These are phyloP conservation scores for Phalaenopsis aphrodite DNA, from an alignment of 106 monocot genomes.

Conservation along the genomic window DNA sequence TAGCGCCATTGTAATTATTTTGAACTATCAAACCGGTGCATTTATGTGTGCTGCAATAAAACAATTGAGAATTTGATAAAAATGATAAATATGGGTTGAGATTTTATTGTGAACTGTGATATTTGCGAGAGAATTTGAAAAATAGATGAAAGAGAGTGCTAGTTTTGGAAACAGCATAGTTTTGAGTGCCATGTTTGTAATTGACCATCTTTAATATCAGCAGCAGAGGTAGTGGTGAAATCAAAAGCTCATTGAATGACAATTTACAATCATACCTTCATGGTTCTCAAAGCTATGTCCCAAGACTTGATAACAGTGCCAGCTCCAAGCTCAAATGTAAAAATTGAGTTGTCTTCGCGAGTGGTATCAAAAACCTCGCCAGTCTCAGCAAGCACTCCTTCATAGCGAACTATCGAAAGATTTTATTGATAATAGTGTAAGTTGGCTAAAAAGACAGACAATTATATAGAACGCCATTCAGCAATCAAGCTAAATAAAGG, in stretches of 20 bases:
- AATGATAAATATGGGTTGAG: too few relatives aligned
- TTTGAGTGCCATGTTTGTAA: too few relatives aligned
- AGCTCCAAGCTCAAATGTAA: slow-evolving; percentile 81
- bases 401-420: slow-evolving; percentile 72
- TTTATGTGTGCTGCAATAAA: too few relatives aligned
- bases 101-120: too few relatives aligned
- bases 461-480: background rate
- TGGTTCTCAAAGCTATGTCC: slow-evolving; percentile 90
- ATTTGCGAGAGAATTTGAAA: too few relatives aligned
- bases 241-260: background rate
- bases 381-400: slow-evolving; percentile 82
- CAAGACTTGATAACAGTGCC: slow-evolving; percentile 89
- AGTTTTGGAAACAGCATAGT: too few relatives aligned
- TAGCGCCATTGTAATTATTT: too few relatives aligned
- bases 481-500: background rate
- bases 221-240: background rate
- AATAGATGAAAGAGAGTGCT: too few relatives aligned
- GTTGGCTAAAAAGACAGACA: background rate
- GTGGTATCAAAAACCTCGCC: slow-evolving; percentile 96
- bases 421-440: background rate
- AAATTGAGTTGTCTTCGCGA: slow-evolving; percentile 82
- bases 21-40: too few relatives aligned
- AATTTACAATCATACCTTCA: slow-evolving; percentile 54
- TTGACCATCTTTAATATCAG: background rate
- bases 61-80: too few relatives aligned